phyloP scores from a whole-genome alignment of 78 protist species.

The Isochrysis galbana region DNA sequence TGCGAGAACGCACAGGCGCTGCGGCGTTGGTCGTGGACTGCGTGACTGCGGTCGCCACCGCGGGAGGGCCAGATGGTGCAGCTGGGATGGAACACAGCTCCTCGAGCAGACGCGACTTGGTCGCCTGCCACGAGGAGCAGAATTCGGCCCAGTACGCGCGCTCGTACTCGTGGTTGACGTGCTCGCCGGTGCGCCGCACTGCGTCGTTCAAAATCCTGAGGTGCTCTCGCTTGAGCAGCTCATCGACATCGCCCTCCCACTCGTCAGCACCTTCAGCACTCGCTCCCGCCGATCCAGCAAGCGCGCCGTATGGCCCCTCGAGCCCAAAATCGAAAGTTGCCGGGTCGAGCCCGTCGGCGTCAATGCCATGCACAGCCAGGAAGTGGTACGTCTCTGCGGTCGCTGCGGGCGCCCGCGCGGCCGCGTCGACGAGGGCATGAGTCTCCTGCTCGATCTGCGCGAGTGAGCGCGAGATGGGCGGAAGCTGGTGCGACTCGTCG shows the following conservation, averaged over 20 bases:
- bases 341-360: not conserved
- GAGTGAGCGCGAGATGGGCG: not conserved
- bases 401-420: not conserved
- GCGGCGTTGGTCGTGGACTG: not conserved
- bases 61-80: not conserved
- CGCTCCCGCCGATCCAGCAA: not conserved
- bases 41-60: not conserved
- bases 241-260: not conserved
- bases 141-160: not conserved
- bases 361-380: not conserved
- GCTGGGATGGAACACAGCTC: not conserved
- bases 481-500: not conserved
- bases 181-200: not conserved
- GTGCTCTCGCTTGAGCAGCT: not conserved
- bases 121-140: not conserved
- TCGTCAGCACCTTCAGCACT: not conserved
- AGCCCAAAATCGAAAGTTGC: not conserved
- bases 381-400: not conserved
- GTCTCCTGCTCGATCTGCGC: not conserved
- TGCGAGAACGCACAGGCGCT: not conserved
- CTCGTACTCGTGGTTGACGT: not conserved
- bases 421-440: not conserved
- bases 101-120: not conserved
- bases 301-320: not conserved
- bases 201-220: not conserved